Base-by-base conservation (phyloP, 257 asterid genomes). In the Solanum bukasovii region DNA sequence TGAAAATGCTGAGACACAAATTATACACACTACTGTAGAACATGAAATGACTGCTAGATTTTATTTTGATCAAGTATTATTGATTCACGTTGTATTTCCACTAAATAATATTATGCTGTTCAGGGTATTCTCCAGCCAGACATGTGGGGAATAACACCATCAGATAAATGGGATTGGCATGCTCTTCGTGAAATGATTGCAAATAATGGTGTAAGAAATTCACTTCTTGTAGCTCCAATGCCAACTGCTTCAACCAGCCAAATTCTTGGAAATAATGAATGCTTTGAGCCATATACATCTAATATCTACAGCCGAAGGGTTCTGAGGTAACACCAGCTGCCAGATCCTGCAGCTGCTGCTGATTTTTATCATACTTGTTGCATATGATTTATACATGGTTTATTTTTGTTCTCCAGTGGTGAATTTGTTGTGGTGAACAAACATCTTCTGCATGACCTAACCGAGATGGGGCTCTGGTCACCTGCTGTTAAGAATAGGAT, bases 231-330 rank as follows among this genome's bases (percentile, higher is more conserved):
- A 67, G 98, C 99, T 49, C 99, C 99, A 25, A 97, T 96, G 99
- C 99, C 99, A 38, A 97, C 99, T 91, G 99, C 99, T 88, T 95
- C 99, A 23, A 97, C 99, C 12, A 97, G 99, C 92, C 99, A 97
- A 91, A 97, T 97, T 92, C 99, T 97, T 87, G 99, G 99, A 85
- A 97, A 97, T 77, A 97, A 96, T 84, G 99, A 96, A 91, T 97
- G 99, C 90, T 97, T 97, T 91, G 99, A 97, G 88, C 99, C 99
- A 49, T 97, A 97, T 90, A 97, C 99, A 42, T 96, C 99, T 84
- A 97, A 96, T 89, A 97, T 97, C 52, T 96, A 97, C 90, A 94
- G 96, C 87, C 98, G 99, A 44, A 92, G 99, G 89, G 99, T 97
- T 87, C 90, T 97, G 84, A 97, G 99, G 99, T 94, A 72, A 86